These are phyloP conservation scores for Globisporangium spiculum DNA, from an alignment of 352 stramenopile species.

Conservation along the genomic window DNA sequence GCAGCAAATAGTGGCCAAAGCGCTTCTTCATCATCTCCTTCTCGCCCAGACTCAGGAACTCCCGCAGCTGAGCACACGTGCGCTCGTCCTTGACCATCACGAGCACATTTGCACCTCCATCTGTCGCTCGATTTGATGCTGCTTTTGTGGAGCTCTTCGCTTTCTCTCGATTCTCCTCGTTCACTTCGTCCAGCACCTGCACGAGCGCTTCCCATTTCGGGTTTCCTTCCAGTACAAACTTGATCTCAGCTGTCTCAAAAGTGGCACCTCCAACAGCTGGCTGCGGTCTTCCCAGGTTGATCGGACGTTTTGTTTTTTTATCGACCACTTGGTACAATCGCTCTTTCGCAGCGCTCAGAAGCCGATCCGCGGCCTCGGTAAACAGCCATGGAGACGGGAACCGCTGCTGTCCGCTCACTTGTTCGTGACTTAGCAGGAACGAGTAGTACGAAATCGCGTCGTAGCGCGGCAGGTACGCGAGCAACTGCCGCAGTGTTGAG, in stretches of 20 bases:
- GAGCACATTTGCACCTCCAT: slow-evolving; percentile 54
- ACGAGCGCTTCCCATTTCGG: slow-evolving; percentile 94
- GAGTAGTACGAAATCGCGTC: slow-evolving; percentile 96
- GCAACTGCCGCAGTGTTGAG: slow-evolving; percentile 73
- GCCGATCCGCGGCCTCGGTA: slow-evolving; percentile 89
- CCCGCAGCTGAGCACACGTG: slow-evolving; percentile 78
- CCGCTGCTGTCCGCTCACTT: slow-evolving; percentile 75
- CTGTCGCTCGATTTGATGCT: slow-evolving; percentile 20
- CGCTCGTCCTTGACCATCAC: slow-evolving; percentile 90
- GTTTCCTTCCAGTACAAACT: slow-evolving; percentile 85
- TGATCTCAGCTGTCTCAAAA: slow-evolving; percentile 40
- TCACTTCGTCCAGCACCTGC: slow-evolving; percentile 92
- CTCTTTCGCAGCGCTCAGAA: slow-evolving; percentile 93
- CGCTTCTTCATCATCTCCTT: slow-evolving; percentile 79
- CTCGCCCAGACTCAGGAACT: slow-evolving; percentile 78
- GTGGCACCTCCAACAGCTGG: background rate
- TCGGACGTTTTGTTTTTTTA: slow-evolving; percentile 36
- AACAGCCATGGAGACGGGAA: slow-evolving; percentile 94
- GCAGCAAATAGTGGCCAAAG: slow-evolving; percentile 80
- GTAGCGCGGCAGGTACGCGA: slow-evolving; percentile 94
- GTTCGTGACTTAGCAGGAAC: slow-evolving; percentile 91
- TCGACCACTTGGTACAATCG: slow-evolving; percentile 88
- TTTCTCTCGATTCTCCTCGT: slow-evolving; percentile 35
- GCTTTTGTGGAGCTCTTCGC: slow-evolving; percentile 1
- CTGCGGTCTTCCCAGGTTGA: slow-evolving; percentile 32